phyloP scores from a whole-genome alignment of 1,284 basidiomycete species.

The Trichosporon asahii region DNA sequence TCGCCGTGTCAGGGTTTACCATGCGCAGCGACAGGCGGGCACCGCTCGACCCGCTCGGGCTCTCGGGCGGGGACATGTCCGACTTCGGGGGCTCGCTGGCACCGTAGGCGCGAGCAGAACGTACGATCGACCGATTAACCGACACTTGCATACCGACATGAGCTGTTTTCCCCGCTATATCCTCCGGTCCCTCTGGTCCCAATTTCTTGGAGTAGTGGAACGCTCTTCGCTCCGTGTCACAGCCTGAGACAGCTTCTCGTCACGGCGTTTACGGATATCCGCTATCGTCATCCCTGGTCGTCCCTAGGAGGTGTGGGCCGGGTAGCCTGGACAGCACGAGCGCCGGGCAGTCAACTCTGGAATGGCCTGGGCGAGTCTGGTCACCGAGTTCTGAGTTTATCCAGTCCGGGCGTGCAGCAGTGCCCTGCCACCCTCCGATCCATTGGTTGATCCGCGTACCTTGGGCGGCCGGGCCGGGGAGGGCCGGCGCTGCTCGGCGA shows the following conservation, averaged over 20 bases:
- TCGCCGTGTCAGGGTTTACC: not conserved
- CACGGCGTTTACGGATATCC: not conserved
- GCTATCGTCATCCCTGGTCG: not conserved
- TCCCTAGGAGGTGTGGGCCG: not conserved
- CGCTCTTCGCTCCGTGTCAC: not conserved
- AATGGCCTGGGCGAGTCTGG: not conserved
- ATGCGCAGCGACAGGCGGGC: not conserved
- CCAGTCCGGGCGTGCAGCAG: no score
- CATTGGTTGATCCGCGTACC: no score
- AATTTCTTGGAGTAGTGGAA: not conserved
- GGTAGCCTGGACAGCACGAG: not conserved
- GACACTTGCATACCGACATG: not conserved
- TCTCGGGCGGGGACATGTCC: not conserved
- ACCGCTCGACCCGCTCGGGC: not conserved
- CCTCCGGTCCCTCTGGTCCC: not conserved
- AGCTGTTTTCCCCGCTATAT: not conserved
- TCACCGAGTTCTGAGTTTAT: no score
- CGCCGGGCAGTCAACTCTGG: not conserved
- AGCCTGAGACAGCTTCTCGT: not conserved
- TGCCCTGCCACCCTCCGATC: no score
- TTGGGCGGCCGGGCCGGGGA: not conserved
- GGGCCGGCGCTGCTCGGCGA: not conserved
- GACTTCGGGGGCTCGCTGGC: not conserved
- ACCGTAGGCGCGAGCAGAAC: not conserved
- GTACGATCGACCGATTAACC: not conserved